A percentile compares a stretch with the other conserved stretches of the same genome.
Conservation (phyloP, 83 land plant genomes). For the Isoetes engelmannii region DNA sequence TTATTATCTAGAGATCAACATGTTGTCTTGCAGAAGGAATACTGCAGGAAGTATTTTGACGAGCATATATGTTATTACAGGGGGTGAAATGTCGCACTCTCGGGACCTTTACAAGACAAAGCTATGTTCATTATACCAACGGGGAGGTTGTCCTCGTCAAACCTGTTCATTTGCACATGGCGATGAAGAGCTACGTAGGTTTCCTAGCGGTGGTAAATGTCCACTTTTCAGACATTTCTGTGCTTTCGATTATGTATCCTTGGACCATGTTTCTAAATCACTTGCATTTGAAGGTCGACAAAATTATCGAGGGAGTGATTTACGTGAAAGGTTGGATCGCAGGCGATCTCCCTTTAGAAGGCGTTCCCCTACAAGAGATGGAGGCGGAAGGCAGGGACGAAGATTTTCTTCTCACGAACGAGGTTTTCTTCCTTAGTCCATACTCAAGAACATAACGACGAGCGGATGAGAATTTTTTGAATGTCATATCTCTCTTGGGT, state of each 20-base stretch:
- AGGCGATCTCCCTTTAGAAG: not conserved
- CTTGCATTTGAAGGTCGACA: constrained; percentile 1
- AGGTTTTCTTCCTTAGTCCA: too few species aligned
- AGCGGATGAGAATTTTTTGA: too few species aligned
- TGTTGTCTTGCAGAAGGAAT: too few species aligned
- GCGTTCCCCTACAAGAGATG: not conserved
- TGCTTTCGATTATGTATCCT: not conserved
- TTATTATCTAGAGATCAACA: too few species aligned
- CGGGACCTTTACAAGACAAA: constrained; percentile 27
- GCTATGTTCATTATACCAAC: constrained; percentile 14
- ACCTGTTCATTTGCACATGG: constrained; percentile 25
- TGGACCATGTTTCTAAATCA: not conserved
- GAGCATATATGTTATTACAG: not conserved
- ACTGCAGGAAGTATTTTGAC: too few species aligned
- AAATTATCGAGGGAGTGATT: not conserved
- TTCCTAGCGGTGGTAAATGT: constrained; percentile 10
- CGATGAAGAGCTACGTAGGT: constrained; percentile 16
- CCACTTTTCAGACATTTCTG: not conserved
- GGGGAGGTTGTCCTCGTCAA: constrained; percentile 26
- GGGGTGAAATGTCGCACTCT: not conserved
- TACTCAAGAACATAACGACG: too few species aligned
- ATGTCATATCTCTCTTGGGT: too few species aligned
- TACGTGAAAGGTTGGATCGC: not conserved
- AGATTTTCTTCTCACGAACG: too few species aligned
- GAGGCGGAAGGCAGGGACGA: not conserved